Conservation (phyloP, 2,329 filamentous ascomycete genomes). For the Phyllosticta citribraziliensis region DNA sequence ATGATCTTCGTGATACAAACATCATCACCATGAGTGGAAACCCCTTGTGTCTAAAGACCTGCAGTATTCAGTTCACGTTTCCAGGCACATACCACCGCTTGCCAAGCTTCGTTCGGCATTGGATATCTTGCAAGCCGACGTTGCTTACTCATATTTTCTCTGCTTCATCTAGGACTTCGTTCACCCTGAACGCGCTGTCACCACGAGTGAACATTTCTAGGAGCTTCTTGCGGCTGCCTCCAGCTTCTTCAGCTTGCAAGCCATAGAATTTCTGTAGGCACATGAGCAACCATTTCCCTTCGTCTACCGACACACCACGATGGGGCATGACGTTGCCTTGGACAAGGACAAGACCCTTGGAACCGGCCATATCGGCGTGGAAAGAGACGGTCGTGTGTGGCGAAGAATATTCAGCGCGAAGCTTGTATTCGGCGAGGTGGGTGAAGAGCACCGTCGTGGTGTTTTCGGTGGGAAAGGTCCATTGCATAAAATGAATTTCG, state of each 20-base stretch:
- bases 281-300: constrained; percentile 85
- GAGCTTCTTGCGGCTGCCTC: constrained; percentile 50
- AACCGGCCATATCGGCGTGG: constrained; percentile 66
- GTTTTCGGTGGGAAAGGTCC: constrained; percentile 69
- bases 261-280: constrained; percentile 90
- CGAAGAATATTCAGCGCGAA: constrained; percentile 76
- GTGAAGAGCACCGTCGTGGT: constrained; percentile 70
- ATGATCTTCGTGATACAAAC: too few relatives aligned
- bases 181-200: constrained; percentile 69
- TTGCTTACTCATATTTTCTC: constrained; percentile 51
- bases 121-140: background rate
- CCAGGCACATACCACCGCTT: background rate
- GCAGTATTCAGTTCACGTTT: too few relatives aligned
- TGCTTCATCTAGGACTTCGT: constrained; percentile 78
- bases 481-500: constrained; percentile 94
- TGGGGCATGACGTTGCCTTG: constrained; percentile 71
- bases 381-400: constrained; percentile 93
- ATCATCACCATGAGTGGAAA: too few relatives aligned
- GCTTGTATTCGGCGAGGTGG: constrained; percentile 84
- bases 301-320: constrained; percentile 64
- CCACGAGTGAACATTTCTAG: constrained; percentile 75
- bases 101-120: background rate
- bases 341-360: constrained; percentile 74
- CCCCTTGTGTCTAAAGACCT: too few relatives aligned
- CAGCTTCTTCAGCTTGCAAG: constrained; percentile 46